Percentiles rank a stretch among this genome's conserved stretches.
Conservation (phyloP, 345 rosid species). For the Sapria himalayana region DNA sequence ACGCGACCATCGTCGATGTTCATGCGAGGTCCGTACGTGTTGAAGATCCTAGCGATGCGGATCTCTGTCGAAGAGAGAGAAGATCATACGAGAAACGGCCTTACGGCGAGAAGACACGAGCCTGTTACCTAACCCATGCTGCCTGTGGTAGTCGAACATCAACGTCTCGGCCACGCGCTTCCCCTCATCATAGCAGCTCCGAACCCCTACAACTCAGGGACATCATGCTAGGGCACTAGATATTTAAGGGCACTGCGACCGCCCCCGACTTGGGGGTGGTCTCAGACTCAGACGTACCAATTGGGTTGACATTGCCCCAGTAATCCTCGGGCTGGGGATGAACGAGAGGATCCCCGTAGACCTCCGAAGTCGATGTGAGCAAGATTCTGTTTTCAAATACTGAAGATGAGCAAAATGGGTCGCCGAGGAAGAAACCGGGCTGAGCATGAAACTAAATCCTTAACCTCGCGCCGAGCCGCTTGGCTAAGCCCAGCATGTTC, state of each 20-base stretch:
- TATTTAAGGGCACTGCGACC: no score
- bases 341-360: constrained; percentile 84
- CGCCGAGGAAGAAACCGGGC: not conserved
- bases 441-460: constrained; percentile 1
- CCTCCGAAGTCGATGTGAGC: constrained; percentile 93
- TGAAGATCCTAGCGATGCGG: constrained; percentile 95
- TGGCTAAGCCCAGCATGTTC: constrained; percentile 95
- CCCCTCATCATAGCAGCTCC: constrained; percentile 96
- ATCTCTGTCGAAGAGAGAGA: constrained; percentile 28
- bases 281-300: no score
- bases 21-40: constrained; percentile 97
- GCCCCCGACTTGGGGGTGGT: not conserved
- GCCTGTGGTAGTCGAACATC: constrained; percentile 96
- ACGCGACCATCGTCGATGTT: constrained; percentile 98
- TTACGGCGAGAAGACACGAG: constrained; percentile 2
- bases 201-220: constrained; percentile 31
- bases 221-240: no score
- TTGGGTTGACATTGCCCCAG: constrained; percentile 97
- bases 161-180: constrained; percentile 96
- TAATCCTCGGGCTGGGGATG: constrained; percentile 90
- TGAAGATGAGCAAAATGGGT: constrained; percentile 3
- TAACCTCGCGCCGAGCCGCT: constrained; percentile 94
- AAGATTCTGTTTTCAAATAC: constrained; percentile 37
- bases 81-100: not conserved
- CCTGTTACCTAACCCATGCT: constrained; percentile 63